Conservation (phyloP, 495 filamentous ascomycete genomes). For the Amphirosellinia nigrospora region DNA sequence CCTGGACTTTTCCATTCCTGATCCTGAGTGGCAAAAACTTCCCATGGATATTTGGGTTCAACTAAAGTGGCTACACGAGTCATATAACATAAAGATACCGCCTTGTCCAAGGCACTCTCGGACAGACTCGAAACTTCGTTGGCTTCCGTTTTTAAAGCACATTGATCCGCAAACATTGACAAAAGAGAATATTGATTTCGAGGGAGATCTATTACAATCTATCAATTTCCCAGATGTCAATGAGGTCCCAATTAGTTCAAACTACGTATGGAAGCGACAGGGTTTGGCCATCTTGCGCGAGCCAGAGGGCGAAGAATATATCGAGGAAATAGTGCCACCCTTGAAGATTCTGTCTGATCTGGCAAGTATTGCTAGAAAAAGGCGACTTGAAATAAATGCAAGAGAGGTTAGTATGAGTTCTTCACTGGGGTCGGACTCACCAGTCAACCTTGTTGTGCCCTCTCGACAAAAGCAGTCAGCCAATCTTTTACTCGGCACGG, state of each 20-base stretch:
- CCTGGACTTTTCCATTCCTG: conserved; percentile 65
- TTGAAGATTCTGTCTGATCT: conserved; percentile 17
- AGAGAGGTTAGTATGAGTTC: neutral
- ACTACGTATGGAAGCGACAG: conserved; percentile 58
- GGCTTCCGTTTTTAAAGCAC: conserved; percentile 51
- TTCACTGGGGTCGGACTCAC: conserved; percentile 7
- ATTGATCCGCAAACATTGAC: conserved; percentile 37
- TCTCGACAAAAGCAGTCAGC: neutral
- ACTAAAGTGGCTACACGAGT: conserved; percentile 42
- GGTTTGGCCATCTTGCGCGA: conserved; percentile 59
- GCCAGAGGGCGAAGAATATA: conserved; percentile 52
- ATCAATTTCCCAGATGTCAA: conserved; percentile 28
- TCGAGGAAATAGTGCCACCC: conserved; percentile 47
- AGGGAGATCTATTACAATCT: conserved; percentile 34
- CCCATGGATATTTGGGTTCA: conserved; percentile 32
- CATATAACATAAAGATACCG: conserved; percentile 32
- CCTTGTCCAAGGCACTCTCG: conserved; percentile 51
- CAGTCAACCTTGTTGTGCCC: conserved; percentile 18
- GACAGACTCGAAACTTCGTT: conserved; percentile 53
- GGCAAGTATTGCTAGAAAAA: conserved; percentile 33
- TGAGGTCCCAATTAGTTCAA: conserved; percentile 44
- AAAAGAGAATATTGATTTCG: conserved; percentile 42
- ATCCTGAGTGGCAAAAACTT: conserved; percentile 60
- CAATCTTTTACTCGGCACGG: conserved; percentile 27
- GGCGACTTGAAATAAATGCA: conserved; percentile 21